Percentiles rank a stretch among this genome's conserved stretches.
Evolutionary conservation across 495 filamentous ascomycete genomes (phyloP).

Genomic region (Aspergillus biplanus): DNA sequence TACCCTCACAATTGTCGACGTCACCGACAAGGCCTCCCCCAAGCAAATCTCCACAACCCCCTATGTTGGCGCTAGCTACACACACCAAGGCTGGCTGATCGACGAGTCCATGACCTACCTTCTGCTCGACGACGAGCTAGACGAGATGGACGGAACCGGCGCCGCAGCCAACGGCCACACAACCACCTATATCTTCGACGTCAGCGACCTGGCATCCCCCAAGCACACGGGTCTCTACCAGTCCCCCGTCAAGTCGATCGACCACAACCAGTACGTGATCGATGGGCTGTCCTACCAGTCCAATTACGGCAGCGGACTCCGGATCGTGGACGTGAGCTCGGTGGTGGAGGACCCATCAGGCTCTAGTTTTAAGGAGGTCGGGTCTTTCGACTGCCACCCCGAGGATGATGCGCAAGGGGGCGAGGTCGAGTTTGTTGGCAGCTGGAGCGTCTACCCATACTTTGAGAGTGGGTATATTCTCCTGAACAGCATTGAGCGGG

Average conservation of each 20-base stretch:
- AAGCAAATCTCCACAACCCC: constrained; percentile 28
- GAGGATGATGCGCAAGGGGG: constrained; percentile 23
- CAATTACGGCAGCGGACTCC: constrained; percentile 28
- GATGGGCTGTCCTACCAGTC: constrained; percentile 25
- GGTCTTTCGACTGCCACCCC: constrained; percentile 25
- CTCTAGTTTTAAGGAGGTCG: constrained; percentile 20
- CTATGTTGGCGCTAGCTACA: constrained; percentile 26
- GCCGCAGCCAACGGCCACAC: constrained; percentile 28
- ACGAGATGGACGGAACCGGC: constrained; percentile 25
- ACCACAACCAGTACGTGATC: constrained; percentile 29
- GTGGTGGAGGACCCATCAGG: constrained; percentile 23
- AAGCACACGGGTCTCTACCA: constrained; percentile 27
- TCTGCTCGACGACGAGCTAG: constrained; percentile 27
- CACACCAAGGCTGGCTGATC: constrained; percentile 27
- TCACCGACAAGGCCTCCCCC: constrained; percentile 24
- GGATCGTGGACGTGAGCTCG: constrained; percentile 26
- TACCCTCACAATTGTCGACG: constrained; percentile 26
- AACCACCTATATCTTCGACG: constrained; percentile 29
- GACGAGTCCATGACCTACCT: constrained; percentile 22
- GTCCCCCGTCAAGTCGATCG: constrained; percentile 27
- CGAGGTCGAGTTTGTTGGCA: constrained; percentile 24
- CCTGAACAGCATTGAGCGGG: constrained; percentile 28
- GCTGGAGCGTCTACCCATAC: constrained; percentile 27
- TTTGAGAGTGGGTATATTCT: constrained; percentile 23
- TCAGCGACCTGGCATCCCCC: constrained; percentile 22